phyloP scores from a whole-genome alignment of 1,284 basidiomycete species.

The Vanrija sp. region DNA sequence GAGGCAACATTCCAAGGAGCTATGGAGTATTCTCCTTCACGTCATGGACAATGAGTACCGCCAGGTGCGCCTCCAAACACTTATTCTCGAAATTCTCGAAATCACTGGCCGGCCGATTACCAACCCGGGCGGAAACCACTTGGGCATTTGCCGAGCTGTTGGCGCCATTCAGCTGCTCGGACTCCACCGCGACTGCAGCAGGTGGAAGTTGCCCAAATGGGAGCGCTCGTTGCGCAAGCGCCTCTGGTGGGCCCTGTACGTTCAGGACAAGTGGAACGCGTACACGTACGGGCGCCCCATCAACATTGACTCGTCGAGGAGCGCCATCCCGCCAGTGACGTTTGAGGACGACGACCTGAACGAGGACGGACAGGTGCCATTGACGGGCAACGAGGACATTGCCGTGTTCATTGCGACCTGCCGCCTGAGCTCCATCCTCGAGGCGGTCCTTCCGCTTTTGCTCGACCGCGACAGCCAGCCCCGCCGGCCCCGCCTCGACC shows the following conservation, averaged over 20 bases:
- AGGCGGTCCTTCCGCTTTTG: constrained; percentile 12
- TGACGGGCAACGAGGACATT: constrained; percentile 4
- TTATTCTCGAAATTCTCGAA: constrained; percentile 23
- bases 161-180: constrained; percentile 22
- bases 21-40: constrained; percentile 20
- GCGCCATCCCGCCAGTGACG: constrained; percentile 9
- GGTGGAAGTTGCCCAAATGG: constrained; percentile 25
- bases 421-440: constrained; percentile 10
- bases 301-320: constrained; percentile 9
- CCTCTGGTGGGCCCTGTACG: constrained; percentile 25
- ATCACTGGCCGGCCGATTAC: constrained; percentile 21
- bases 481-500: constrained; percentile 3
- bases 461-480: constrained; percentile 8
- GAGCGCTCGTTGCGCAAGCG: constrained; percentile 21
- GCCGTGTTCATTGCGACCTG: constrained; percentile 14
- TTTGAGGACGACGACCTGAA: constrained; percentile 11
- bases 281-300: constrained; percentile 20
- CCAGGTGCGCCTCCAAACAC: constrained; percentile 20
- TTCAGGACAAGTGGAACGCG: constrained; percentile 24
- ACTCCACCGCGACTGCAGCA: constrained; percentile 24
- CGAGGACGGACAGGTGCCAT: neutral
- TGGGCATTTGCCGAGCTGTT: constrained; percentile 17
- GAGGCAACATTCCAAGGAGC: constrained; percentile 4
- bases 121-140: constrained; percentile 23
- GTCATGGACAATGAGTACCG: constrained; percentile 22